Base-by-base conservation (phyloP, 768 basidiomycete genomes). In the Piloderma croceum region DNA sequence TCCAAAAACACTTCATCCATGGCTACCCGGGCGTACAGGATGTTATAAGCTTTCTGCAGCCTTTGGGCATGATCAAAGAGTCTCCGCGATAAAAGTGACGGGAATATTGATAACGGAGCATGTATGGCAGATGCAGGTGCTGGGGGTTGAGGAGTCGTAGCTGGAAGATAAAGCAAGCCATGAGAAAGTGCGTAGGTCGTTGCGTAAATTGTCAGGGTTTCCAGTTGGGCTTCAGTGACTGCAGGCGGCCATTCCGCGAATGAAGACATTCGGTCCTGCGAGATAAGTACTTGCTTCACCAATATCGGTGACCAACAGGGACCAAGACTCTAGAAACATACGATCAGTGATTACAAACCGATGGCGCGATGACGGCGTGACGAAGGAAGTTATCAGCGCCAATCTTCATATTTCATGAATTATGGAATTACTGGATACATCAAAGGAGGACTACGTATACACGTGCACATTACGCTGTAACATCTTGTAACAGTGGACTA, bases 71-170 rank as follows among this genome's bases (percentile, higher is more conserved):
- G 68, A 3, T 74, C 51, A 56, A 93, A 96, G 11, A 88, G 65
- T 3, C 59, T 41, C 11, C 83, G 72, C 1, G 94, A 92, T 48
- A 96, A 77, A 0, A 92, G 90, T 0, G 90, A 79, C 2, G 96
- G 94, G 50, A 92, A 76, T 29, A 99, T 69, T 0, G 93, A 75
- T 47, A 97, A 65, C 0, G 96, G 96, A 0, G 92, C 93, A 56
- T 96, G 88, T 49, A 93, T 88, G 0, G 81, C 82, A n/a, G 81
- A 77, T 9, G 77, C 76, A 2, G 83, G 79, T 19, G 65, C 53
- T 2, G 78, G 65, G 42, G 79, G 74, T 7, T 50, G 44, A 3
- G 35, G 31, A 6, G 66, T 50, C 2, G 65, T 59, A 3, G 73
- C 65, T 7, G 87, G 88, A 15, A 91, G 79, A 58, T 89, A 90